Base-by-base conservation (phyloP, 164 flowering plant species). In the Stephania japonica region DNA sequence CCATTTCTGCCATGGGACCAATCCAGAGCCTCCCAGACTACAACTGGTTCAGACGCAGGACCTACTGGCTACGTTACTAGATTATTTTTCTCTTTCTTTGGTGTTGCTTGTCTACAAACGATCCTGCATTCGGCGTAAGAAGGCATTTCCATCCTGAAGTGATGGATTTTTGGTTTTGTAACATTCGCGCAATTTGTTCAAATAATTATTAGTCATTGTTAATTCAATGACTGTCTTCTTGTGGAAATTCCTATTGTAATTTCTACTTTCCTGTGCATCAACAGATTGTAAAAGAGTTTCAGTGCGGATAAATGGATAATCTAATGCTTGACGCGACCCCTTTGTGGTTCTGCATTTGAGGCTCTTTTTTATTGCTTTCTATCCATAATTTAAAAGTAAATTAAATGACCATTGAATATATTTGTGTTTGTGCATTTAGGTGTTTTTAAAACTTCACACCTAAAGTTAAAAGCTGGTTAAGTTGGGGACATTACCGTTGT, bases 31-130 rank as follows among this genome's bases (percentile, higher is more conserved):
- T 94, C 72, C 97, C 93, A 0, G 97, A 94, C 82, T 94, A 92
- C 94, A 94, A 94, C 87, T 90, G 96, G 99, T 94, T 94, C 93
- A 86, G 99, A 76, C 99, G 99, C 84, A 87, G 97, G 76, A 91
- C 99, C 65, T 92, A 90, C 95, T 83, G 77, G 96, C 84, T 84
- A 78, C 86, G 97, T 23, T 91, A 94, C 83, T 94, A 92, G 88
- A 69, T 66, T 65, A 19, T 65, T 65, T 69, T 56, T 16, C 6
- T 21, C 16, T 21, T 56, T 56, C 62, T 56, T 16, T 19, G 5
- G 62, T 56, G n/a, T 56, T 19, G n/a, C n/a, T 56, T n/a, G 21
- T 56, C 21, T 56, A 19, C 62, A 56, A 56, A 56, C 62, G 19
- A 56, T n/a, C 62, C 16, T 56, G 19, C 62, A 56, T 56, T 56